These are phyloP conservation scores for Botrytis elliptica DNA, from an alignment of 2,329 filamentous ascomycete genomes.

Conservation along the genomic window DNA sequence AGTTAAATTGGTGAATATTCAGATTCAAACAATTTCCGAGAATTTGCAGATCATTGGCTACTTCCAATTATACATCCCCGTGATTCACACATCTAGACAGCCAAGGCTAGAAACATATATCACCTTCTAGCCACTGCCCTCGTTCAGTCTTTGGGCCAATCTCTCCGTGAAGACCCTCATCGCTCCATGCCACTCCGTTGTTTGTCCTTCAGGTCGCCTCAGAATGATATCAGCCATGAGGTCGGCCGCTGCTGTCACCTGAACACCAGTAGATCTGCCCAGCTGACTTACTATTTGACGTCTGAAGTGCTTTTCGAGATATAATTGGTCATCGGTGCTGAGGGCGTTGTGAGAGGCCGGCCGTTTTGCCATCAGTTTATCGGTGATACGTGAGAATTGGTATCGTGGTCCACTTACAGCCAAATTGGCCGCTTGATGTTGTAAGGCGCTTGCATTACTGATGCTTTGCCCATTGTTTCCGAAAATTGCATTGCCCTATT, in stretches of 20 bases:
- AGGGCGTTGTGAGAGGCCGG: neutral
- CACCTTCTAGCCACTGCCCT: neutral
- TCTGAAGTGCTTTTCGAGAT: neutral
- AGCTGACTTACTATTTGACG: neutral
- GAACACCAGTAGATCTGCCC: neutral
- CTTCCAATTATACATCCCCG: neutral
- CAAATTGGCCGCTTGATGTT: neutral
- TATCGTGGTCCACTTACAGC: neutral
- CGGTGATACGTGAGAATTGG: neutral
- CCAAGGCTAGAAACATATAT: neutral
- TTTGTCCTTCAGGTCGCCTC: neutral
- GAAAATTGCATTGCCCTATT: neutral
- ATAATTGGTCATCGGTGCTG: neutral
- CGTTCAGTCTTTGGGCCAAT: neutral
- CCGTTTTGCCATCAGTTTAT: neutral
- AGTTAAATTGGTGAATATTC: neutral
- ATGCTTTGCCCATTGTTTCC: no score
- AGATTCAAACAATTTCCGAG: neutral
- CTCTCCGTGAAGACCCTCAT: neutral
- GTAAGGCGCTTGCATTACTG: neutral
- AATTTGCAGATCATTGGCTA: neutral
- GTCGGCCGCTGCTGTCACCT: neutral
- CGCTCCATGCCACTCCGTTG: neutral
- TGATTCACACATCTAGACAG: neutral
- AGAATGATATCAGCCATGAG: neutral